Evolutionary conservation across 768 basidiomycete genomes (phyloP), one percentile per base, ranked within the genome.

Genomic region (Russula sp.): DNA sequence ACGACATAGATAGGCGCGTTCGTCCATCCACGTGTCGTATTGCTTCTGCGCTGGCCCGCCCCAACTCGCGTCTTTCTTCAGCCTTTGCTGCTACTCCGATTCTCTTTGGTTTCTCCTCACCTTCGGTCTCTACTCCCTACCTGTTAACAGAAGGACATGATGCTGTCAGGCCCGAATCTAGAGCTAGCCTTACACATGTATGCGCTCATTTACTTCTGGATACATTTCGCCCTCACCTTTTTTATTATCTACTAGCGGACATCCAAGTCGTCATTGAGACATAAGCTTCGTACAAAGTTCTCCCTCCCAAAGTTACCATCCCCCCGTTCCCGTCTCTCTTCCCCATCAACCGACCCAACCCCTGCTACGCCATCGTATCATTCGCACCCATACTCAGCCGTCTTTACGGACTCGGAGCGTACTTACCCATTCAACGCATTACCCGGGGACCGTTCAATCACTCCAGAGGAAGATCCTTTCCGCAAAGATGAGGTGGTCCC

Each of bases 391-490:
- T 38, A 55, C 45, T 49, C 62, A 7, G 13, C 51, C 5, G 20
- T 32, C 35, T 38, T 51, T n/a, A 22, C 54, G 16, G 62, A 36
- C 29, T 48, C 10, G 34, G 48, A 16, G 1, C 42, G 20, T 47
- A 13, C 63, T 22, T 45, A 51, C 20, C 45, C 25, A 7, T 53
- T 38, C 32, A n/a, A 22, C 14, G 35, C 34, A 51, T 41, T 39
- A 35, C 13, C 11, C 5, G 47, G 52, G 18, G 63, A 51, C 16
- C 63, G 65, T 50, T 59, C 55, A 3, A 60, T 64, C 14, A 64
- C 65, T 5, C 63, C 65, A 34, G 65, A 66, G 20, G 49, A 65
- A 18, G 65, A 66, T 48, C 65, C 65, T 16, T 66, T 66, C 55
- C 65, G 65, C 41, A 66, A 65, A 22, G 65, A 59, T 41, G 65